These are phyloP conservation scores for Yarrowia keelungensis DNA, from an alignment of 805 yeast species.

Conservation along the genomic window DNA sequence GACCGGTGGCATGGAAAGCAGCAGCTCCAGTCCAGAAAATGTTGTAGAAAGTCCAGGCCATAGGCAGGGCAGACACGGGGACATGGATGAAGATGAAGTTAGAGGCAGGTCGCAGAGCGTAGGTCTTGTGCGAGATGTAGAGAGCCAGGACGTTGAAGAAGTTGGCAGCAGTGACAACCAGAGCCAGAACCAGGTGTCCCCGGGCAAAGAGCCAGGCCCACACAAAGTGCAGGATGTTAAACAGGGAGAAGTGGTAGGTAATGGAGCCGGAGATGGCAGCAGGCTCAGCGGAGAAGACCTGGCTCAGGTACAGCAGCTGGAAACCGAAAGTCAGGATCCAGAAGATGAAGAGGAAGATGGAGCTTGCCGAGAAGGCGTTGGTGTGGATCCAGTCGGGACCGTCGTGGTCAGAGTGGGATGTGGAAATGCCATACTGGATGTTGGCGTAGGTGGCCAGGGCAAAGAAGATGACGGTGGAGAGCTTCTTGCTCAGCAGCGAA, in stretches of 20 bases:
- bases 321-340: constrained; percentile 33
- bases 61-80: constrained; percentile 71
- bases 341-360: constrained; percentile 32
- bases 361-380: constrained; percentile 36
- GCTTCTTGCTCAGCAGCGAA: constrained; percentile 35
- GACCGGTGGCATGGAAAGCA: constrained; percentile 62
- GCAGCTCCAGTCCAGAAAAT: constrained; percentile 89
- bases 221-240: constrained; percentile 63
- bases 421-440: constrained; percentile 28
- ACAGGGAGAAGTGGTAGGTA: constrained; percentile 67
- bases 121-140: constrained; percentile 67
- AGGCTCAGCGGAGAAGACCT: constrained; percentile 29
- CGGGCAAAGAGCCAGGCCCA: constrained; percentile 71
- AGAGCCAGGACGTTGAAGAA: constrained; percentile 63
- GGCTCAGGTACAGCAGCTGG: constrained; percentile 37
- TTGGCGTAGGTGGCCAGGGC: constrained; percentile 38
- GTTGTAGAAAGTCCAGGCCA: constrained; percentile 75
- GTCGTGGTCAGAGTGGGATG: constrained; percentile 34
- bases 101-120: constrained; percentile 58
- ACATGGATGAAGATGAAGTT: constrained; percentile 68
- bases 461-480: constrained; percentile 30
- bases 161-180: constrained; percentile 64
- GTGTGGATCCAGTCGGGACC: constrained; percentile 39
- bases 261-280: constrained; percentile 48
- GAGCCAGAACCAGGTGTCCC: constrained; percentile 65